Evolutionary conservation across 257 asterid genomes (phyloP), one percentile per base, ranked within the genome.

Genomic region (Knoxia roxburghii): DNA sequence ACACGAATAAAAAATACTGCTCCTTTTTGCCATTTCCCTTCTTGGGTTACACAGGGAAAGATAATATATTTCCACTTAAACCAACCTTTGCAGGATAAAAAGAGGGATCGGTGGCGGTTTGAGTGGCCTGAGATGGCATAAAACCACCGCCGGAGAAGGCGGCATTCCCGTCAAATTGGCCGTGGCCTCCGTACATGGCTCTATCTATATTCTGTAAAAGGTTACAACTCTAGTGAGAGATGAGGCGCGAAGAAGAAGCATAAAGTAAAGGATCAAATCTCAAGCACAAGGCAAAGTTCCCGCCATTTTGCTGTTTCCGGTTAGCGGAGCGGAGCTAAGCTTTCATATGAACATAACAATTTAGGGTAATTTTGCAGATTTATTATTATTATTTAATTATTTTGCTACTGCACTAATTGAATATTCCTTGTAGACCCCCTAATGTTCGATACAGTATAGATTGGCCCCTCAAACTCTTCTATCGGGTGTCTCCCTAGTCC

Each of bases 81-180:
- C 54, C 30, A 57, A 89, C 98, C 94, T 85, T 90, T 20, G 90
- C 84, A 17, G 95, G 80, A 61, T 90, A 77, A 75, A 80, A 81
- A 26, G 76, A 71, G 54, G 84, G 77, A 49, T 89, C 95, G 20
- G 78, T 79, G 43, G 88, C 80, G 52, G 89, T 78, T 73, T 84
- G 96, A 48, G 97, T 93, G 27, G 97, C 83, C 84, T 90, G 97
- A 57, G 99, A 90, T 15, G 96, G 97, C 96, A 93, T 93, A 74
- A 90, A 93, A 53, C 97, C 99, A 21, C 95, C 95, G 77, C 99
- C 99, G 59, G 96, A 79, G 82, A 93, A 93, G 81, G 97, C 96
- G 49, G 97, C 97, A 89, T 81, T 83, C 52, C 95, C 90, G 53
- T 90, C 96, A 75, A 93, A 93, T 40, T 81, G 81, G 72, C 52